phyloP scores from a whole-genome alignment of 345 rosid genomes.

The Bretschneidera sinensis region DNA sequence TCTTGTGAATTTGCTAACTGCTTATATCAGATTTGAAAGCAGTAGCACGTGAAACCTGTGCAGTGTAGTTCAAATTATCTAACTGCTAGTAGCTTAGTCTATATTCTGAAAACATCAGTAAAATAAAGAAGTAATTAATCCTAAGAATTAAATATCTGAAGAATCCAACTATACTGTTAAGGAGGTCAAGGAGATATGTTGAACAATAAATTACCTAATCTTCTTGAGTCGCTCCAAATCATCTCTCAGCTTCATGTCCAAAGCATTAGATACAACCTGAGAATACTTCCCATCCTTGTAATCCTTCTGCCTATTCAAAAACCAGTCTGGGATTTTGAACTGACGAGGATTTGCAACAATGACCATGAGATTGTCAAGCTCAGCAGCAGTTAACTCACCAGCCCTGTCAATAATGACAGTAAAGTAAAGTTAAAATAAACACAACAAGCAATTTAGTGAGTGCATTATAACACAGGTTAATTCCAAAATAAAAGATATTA shows the following conservation, averaged over 20 bases:
- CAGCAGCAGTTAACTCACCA: conserved; percentile 55
- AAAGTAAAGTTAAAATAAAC: background rate
- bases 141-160: no score
- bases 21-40: no score
- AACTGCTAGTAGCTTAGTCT: no score
- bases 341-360: conserved; percentile 68
- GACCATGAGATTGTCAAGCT: conserved; percentile 57
- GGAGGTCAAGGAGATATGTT: background rate
- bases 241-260: conserved; percentile 77
- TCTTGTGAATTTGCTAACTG: no score
- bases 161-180: no score
- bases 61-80: no score
- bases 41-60: no score
- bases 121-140: no score
- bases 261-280: conserved; percentile 69
- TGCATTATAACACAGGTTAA: background rate
- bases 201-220: conserved; percentile 35
- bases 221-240: conserved; percentile 64
- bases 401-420: conserved; percentile 31
- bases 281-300: conserved; percentile 72
- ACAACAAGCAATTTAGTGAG: background rate
- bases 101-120: no score
- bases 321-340: conserved; percentile 74
- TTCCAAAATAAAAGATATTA: no score
- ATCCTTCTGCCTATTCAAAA: conserved; percentile 70